Evolutionary conservation across 345 rosid genomes (phyloP).

Genomic region (Ailanthus altissimus): DNA sequence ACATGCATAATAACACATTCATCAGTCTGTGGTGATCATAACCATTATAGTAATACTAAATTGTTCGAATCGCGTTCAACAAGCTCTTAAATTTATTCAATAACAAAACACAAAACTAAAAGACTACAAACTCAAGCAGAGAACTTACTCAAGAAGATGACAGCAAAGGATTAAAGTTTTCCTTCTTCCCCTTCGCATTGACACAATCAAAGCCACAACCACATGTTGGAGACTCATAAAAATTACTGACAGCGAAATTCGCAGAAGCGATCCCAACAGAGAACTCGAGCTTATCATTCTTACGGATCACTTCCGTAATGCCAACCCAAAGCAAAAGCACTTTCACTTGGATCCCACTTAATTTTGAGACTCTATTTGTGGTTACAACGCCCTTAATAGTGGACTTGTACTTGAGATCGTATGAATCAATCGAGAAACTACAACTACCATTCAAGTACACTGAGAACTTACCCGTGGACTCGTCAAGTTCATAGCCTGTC

Average conservation of each 20-base stretch:
- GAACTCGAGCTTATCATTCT: slow-evolving; percentile 44
- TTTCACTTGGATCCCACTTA: slow-evolving; percentile 49
- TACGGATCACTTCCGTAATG: slow-evolving; percentile 39
- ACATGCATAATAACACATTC: no score
- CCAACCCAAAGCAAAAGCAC: slow-evolving; percentile 45
- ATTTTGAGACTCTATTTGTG: slow-evolving; percentile 36
- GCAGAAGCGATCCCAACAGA: slow-evolving; percentile 55
- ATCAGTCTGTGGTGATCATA: no score
- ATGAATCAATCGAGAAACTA: slow-evolving; percentile 41
- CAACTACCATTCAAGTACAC: slow-evolving; percentile 38
- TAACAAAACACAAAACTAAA: not conserved
- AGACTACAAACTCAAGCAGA: not conserved
- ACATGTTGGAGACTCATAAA: slow-evolving; percentile 43
- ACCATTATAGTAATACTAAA: no score
- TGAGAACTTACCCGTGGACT: slow-evolving; percentile 41
- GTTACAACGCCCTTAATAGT: slow-evolving; percentile 38
- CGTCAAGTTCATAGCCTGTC: slow-evolving; percentile 37
- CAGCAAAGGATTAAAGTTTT: not conserved
- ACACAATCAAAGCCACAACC: slow-evolving; percentile 56
- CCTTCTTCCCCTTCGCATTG: slow-evolving; percentile 3
- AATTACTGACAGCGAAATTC: slow-evolving; percentile 33
- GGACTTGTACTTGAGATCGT: slow-evolving; percentile 47
- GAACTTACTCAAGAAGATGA: slow-evolving; percentile 21
- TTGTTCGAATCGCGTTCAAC: no score
- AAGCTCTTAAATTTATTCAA: no score